Base-by-base conservation (phyloP, 805 yeast genomes). In the Tetrapisispora iriomotensis region DNA sequence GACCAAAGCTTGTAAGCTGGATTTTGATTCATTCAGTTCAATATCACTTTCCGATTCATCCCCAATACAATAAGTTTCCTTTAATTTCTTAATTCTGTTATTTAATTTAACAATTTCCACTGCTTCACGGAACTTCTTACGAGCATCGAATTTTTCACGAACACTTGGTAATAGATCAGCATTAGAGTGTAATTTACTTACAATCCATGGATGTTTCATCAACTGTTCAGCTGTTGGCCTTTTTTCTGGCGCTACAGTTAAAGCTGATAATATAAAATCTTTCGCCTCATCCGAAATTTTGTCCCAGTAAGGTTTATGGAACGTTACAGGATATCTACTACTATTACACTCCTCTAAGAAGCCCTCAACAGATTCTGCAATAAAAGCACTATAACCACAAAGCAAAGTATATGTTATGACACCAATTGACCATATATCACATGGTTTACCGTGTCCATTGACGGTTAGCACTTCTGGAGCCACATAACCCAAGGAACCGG, bases 391-490 rank as follows among this genome's bases (percentile, higher is more conserved):
- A 57, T 87, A 86, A 0, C 98, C 98, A 49, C 92, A 86, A 33
- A 90, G 68, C 34, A 88, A 64, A 0, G 96, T 88, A 60, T 86
- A 92, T 0, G 95, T 76, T 33, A 90, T 85, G 8, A 90, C 94
- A 26, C 98, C 98, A 29, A 90, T 57, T 1, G 95, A 82, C 98
- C 98, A 90, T 40, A 90, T 74, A 59, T 90, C 98, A 63, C 96
- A 90, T 1, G 96, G 90, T 53, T 83, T 85, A 29, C 96, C 95
- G 62, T 90, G 96, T 8, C 96, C 97, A 29, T 70, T 67, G 13
- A 82, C 78, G 30, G 77, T 64, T 28, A 90, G 71, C 7, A 90
- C 87, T 56, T 90, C 98, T 0, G 98, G 98, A 0, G 97, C 97
- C 25, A 95, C 96, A 59, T 90, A 90, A 1, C 98, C 97, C 61